Conservation (phyloP, 2,329 filamentous ascomycete genomes). For the Alternaria metachromatica region DNA sequence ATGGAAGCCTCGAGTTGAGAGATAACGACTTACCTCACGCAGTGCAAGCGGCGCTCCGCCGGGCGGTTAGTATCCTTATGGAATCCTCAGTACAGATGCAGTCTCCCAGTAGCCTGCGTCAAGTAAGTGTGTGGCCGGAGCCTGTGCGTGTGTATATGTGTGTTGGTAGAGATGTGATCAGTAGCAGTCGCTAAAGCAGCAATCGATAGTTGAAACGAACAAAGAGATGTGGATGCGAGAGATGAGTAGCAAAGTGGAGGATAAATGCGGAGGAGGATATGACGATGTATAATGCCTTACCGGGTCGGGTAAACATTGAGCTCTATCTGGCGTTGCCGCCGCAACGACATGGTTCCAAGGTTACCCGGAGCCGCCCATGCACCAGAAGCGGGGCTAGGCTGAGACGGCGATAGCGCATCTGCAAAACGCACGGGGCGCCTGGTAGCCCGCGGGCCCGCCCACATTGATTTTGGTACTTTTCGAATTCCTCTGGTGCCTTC, state of each 20-base stretch:
- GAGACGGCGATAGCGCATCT: neutral
- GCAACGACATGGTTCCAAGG: neutral
- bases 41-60: conserved; percentile 81
- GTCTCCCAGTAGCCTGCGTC: conserved; percentile 48
- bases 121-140: conserved; percentile 47
- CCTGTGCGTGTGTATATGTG: conserved; percentile 28
- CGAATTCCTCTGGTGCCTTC: conserved; percentile 13
- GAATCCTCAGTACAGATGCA: conserved; percentile 52
- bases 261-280: conserved; percentile 34
- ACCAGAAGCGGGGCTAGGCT: neutral
- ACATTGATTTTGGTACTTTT: conserved; percentile 29
- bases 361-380: conserved; percentile 1
- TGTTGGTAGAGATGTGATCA: conserved; percentile 12
- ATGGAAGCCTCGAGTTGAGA: neutral
- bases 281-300: conserved; percentile 34
- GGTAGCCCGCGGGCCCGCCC: conserved; percentile 24
- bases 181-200: conserved; percentile 14
- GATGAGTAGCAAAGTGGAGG: conserved; percentile 30
- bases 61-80: conserved; percentile 64
- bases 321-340: conserved; percentile 2
- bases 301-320: conserved; percentile 32
- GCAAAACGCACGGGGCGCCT: conserved; percentile 1
- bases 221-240: conserved; percentile 30
- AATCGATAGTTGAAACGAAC: conserved; percentile 26
- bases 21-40: conserved; percentile 70